phyloP scores from a whole-genome alignment of 2,329 filamentous ascomycete genomes.

The Colletotrichum acutatum region DNA sequence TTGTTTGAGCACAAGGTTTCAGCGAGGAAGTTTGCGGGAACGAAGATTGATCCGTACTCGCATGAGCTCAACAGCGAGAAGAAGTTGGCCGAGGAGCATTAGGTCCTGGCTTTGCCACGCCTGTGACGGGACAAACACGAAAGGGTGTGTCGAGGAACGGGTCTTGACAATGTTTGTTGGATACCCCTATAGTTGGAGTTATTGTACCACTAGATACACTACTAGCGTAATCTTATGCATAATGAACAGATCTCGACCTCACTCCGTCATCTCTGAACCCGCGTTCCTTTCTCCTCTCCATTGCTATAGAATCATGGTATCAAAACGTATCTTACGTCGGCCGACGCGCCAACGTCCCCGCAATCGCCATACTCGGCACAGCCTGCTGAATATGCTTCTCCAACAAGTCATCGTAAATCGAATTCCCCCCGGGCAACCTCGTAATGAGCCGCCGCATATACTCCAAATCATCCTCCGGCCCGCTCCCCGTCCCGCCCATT shows the following conservation, averaged over 20 bases:
- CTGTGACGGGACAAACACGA: too few relatives aligned
- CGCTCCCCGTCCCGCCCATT: conserved; percentile 37
- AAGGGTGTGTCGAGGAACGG: not conserved
- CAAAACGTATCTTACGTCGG: not conserved
- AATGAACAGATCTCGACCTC: not conserved
- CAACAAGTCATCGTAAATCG: conserved; percentile 51
- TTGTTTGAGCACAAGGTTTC: conserved; percentile 52
- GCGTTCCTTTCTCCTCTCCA: not conserved
- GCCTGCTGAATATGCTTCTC: conserved; percentile 53
- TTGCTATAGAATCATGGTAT: not conserved
- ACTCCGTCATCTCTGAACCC: too few relatives aligned
- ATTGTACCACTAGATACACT: conserved; percentile 15
- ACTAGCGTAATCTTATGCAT: conserved; percentile 22
- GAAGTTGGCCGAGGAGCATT: conserved; percentile 26
- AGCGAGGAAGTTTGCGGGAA: conserved; percentile 53
- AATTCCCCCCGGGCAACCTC: conserved; percentile 49
- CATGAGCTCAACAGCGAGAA: conserved; percentile 30
- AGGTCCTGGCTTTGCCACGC: not conserved
- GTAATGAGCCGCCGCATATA: conserved; percentile 51
- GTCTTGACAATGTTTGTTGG: not conserved
- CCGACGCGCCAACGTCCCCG: not conserved
- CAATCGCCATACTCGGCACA: conserved; percentile 40
- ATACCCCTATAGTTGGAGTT: conserved; percentile 5
- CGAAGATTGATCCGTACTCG: conserved; percentile 50
- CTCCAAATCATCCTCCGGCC: conserved; percentile 49